Base-by-base conservation (phyloP, 257 asterid species). In the Plectranthus barbatus region DNA sequence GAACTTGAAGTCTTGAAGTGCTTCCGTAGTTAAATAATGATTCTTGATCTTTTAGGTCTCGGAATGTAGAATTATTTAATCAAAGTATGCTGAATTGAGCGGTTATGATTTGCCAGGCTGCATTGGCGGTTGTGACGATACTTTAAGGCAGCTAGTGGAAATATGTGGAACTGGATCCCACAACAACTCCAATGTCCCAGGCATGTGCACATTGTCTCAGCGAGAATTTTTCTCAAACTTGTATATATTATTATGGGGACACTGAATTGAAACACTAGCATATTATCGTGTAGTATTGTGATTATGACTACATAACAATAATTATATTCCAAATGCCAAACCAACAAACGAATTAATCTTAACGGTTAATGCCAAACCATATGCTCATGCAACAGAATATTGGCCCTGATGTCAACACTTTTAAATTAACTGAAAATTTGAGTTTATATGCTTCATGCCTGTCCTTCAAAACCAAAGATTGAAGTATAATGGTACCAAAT, bases 81-180 rank as follows among this genome's bases (percentile, higher is more conserved):
- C 29, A n/a, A 65, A 47, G 53, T 29, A 53, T 15, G 45, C 69
- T 72, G 23, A 71, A 56, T 23, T 56, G 60, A 76, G 64, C 54
- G 50, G 36, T 51, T 49, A 20, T 51, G 40, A 62, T 48, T 65
- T 74, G 56, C 37, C 78, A 92, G 99, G 99, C 70, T 92, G 97
- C 82, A 79, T 89, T 70, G 99, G 99, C 53, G 99, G 99, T 52
- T 92, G 99, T 71, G 99, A 92, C 75, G 77, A 81, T 69, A 86
- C 68, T 49, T 77, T 92, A 33, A 76, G 74, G 81, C 96, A 92
- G 81, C 84, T 92, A 58, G 73, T 70, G 47, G 96, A 85, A 74
- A 86, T 92, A 65, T 92, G 97, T 55, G 99, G 99, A 74, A 92
- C 97, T 73, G 96, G 99, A 48, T 74, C 97, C 54, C 91, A 94